Conservation (phyloP, 2,329 filamentous ascomycete genomes). For the Talaromyces amestolkiae region DNA sequence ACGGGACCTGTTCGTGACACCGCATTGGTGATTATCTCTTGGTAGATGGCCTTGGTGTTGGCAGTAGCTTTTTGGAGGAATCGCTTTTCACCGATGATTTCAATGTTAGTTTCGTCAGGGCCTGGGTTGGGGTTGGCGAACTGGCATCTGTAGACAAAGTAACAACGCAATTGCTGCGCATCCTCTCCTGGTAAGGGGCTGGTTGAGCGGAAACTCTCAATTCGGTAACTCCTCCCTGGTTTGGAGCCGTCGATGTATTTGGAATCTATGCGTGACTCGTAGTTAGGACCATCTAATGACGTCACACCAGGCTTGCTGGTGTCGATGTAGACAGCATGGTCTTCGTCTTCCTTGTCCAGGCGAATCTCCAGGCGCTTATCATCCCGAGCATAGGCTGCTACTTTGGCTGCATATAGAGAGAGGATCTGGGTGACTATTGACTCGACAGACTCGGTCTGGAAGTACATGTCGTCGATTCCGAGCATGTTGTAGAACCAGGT, state of each 20-base stretch:
- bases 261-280: constrained; percentile 88
- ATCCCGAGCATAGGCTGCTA: constrained; percentile 86
- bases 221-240: constrained; percentile 73
- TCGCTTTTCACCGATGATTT: constrained; percentile 86
- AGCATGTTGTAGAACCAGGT: constrained; percentile 97
- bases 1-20: constrained; percentile 86
- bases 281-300: constrained; percentile 74
- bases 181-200: constrained; percentile 72
- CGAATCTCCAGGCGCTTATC: constrained; percentile 94
- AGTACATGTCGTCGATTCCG: constrained; percentile 98
- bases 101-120: constrained; percentile 79
- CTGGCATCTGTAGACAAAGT: constrained; percentile 96
- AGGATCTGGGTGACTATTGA: constrained; percentile 93
- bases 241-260: constrained; percentile 87
- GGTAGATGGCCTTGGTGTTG: constrained; percentile 95
- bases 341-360: constrained; percentile 87
- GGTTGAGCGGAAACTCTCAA: constrained; percentile 94
- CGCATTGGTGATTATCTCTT: constrained; percentile 84
- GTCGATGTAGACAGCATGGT: constrained; percentile 98
- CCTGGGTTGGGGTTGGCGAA: constrained; percentile 74
- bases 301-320: constrained; percentile 87
- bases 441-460: constrained; percentile 80
- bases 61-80: constrained; percentile 94
- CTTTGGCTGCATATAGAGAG: constrained; percentile 93
- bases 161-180: constrained; percentile 86